These are phyloP conservation scores for Saccharomyces hybrid DNA, from an alignment of 1,139 yeast species.

Conservation along the genomic window DNA sequence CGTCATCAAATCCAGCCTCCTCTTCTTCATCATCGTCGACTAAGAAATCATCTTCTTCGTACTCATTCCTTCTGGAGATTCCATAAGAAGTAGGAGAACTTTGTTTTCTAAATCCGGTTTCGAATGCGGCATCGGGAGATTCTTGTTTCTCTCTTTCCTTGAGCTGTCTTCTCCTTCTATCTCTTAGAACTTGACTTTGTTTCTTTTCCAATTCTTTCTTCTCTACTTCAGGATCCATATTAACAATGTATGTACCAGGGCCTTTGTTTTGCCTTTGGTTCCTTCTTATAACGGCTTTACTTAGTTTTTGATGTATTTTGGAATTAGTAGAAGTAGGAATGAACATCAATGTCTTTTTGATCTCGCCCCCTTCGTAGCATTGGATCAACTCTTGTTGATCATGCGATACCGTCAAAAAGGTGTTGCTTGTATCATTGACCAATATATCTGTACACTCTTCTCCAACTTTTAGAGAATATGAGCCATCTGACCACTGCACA, in stretches of 20 bases:
- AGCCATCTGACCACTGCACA: slow-evolving; percentile 92
- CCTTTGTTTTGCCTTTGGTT: slow-evolving; percentile 45
- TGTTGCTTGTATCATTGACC: slow-evolving; percentile 59
- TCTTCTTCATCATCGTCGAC: slow-evolving; percentile 42
- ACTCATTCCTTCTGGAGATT: slow-evolving; percentile 33
- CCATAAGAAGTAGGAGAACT: slow-evolving; percentile 13
- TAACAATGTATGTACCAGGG: slow-evolving; percentile 67
- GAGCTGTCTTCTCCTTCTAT: slow-evolving; percentile 57
- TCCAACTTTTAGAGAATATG: slow-evolving; percentile 78
- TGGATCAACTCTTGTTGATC: slow-evolving; percentile 69
- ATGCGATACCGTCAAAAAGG: slow-evolving; percentile 64
- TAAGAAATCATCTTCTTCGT: slow-evolving; percentile 39
- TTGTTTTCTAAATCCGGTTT: slow-evolving; percentile 7
- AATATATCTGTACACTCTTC: slow-evolving; percentile 78
- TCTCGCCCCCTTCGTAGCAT: slow-evolving; percentile 36
- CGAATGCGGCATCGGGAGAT: slow-evolving; percentile 27
- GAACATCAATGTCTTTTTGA: slow-evolving; percentile 56
- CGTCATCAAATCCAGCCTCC: slow-evolving; percentile 51
- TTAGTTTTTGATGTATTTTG: slow-evolving; percentile 69
- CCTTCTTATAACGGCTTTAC: slow-evolving; percentile 66
- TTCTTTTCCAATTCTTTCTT: slow-evolving; percentile 77
- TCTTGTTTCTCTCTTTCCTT: slow-evolving; percentile 48
- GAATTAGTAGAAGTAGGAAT: slow-evolving; percentile 89
- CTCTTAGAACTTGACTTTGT: slow-evolving; percentile 61
- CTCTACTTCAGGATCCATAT: slow-evolving; percentile 79